phyloP scores from a whole-genome alignment of 306 rosid species.

The Elaeagnus macrophylla region DNA sequence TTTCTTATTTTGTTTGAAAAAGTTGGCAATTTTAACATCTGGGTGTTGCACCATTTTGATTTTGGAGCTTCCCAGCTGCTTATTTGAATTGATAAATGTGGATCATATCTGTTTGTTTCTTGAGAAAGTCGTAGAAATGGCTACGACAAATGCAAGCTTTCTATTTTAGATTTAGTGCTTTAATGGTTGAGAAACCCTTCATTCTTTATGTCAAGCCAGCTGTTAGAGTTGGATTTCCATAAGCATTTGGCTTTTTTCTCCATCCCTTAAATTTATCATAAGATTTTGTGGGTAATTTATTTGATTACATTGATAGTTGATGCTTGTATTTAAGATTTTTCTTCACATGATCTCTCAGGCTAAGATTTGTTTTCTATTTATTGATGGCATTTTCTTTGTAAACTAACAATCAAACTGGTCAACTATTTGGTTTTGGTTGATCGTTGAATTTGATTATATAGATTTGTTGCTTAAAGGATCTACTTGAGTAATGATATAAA shows the following conservation, averaged over 20 bases:
- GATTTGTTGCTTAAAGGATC: constrained; percentile 22
- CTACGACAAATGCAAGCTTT: constrained; percentile 5
- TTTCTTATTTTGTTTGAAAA: constrained; percentile 1
- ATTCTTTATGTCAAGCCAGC: constrained; percentile 2
- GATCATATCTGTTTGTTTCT: constrained; percentile 3
- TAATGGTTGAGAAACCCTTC: constrained; percentile 4
- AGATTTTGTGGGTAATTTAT: background rate
- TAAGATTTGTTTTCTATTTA: background rate
- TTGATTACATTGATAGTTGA: background rate
- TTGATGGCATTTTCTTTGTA: background rate
- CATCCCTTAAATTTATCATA: background rate
- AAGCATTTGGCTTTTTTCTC: background rate
- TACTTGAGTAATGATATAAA: constrained; percentile 59
- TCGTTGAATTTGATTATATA: constrained; percentile 21
- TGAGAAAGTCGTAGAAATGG: constrained; percentile 11
- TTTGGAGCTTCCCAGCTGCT: constrained; percentile 6
- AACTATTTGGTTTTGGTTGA: constrained; percentile 11
- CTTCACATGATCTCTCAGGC: background rate
- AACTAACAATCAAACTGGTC: background rate
- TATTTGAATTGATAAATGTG: constrained; percentile 14
- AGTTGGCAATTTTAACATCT: constrained; percentile 4
- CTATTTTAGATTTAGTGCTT: constrained; percentile 8
- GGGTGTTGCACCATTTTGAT: constrained; percentile 13
- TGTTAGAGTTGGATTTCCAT: background rate
- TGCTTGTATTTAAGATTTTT: background rate